A percentile compares a stretch with the other conserved stretches of the same genome.
phyloP scores from a whole-genome alignment of 805 yeast genomes.

The Hanseniaspora meyeri region DNA sequence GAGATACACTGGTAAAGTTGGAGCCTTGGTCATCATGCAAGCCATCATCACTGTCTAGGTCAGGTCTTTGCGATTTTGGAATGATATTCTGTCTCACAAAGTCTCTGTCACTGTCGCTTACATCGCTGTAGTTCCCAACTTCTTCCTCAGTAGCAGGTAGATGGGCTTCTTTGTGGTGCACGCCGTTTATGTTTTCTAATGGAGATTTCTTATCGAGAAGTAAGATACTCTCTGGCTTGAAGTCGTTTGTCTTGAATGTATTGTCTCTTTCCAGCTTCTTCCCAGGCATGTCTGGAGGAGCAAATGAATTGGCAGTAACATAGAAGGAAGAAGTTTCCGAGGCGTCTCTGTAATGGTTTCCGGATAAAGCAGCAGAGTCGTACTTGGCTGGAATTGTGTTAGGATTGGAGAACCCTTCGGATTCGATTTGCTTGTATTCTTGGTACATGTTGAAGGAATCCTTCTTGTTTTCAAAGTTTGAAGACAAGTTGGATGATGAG shows the following conservation, averaged over 20 bases:
- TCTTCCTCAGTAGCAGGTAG: slow-evolving; percentile 14
- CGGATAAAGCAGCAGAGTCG: slow-evolving; percentile 7
- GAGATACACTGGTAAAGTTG: slow-evolving; percentile 68
- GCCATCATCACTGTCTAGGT: slow-evolving; percentile 21
- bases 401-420: neutral
- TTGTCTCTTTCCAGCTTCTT: neutral
- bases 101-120: slow-evolving; percentile 18
- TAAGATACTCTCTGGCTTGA: slow-evolving; percentile 11
- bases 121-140: slow-evolving; percentile 13
- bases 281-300: neutral
- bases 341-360: neutral
- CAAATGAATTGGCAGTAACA: neutral
- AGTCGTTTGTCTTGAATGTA: slow-evolving; percentile 11
- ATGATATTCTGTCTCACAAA: slow-evolving; percentile 17
- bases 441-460: slow-evolving; percentile 11
- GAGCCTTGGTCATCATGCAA: slow-evolving; percentile 33
- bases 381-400: neutral
- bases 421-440: slow-evolving; percentile 13
- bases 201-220: slow-evolving; percentile 10
- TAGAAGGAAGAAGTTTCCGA: slow-evolving; percentile 8
- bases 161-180: slow-evolving; percentile 5
- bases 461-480: neutral
- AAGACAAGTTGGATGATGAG: neutral
- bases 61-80: slow-evolving; percentile 18
- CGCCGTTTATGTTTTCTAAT: slow-evolving; percentile 1